Evolutionary conservation across 345 rosid species (phyloP), one percentile per base, ranked within the genome.

Genomic region (Crucihimalaya himalaica): DNA sequence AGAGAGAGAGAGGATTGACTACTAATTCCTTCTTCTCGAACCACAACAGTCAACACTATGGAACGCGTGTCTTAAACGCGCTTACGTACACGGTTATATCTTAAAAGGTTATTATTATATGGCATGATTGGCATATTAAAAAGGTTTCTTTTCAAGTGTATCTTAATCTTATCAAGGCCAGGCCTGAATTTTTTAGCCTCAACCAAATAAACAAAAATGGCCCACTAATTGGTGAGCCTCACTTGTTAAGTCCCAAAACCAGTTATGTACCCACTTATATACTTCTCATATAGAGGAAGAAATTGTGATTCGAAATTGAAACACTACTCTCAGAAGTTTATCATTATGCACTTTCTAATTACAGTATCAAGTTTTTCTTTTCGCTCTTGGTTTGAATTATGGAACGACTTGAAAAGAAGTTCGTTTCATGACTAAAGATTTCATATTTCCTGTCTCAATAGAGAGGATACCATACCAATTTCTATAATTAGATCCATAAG

Each of bases 41-140:
- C 51, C 27, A 3, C 40, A 25, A 25, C 16, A 16, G 18, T 5
- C 40, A 25, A 25, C 16, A 16, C 23, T 9, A 57, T 58, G 34
- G 10, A 48, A 39, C 68, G 68, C 78, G 78, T 74, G 73, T 66
- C n/a, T 0, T 37, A 2, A 4, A 73, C 72, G 72, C 78, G 58
- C 78, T 46, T 52, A 12, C 12, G 18, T 63, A 39, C 63, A 42
- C 70, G 69, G 18, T 7, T 43, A n/a, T n/a, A 19, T 15, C 16
- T 13, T 0, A 6, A 1, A 5, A 4, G 28, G 28, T 21, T 11
- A 8, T 32, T 32, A 37, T 37, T 3, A 11, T 23, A 12, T 51
- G 10, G 32, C n/a, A 37, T 37, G 2, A 6, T 31, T 31, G 35
- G 9, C 35, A 31, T 3, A 35, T 35, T 9, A 9, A 35, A 8